These are phyloP conservation scores for Trifolium dubium DNA, from an alignment of 306 rosid genomes.

Conservation along the genomic window DNA sequence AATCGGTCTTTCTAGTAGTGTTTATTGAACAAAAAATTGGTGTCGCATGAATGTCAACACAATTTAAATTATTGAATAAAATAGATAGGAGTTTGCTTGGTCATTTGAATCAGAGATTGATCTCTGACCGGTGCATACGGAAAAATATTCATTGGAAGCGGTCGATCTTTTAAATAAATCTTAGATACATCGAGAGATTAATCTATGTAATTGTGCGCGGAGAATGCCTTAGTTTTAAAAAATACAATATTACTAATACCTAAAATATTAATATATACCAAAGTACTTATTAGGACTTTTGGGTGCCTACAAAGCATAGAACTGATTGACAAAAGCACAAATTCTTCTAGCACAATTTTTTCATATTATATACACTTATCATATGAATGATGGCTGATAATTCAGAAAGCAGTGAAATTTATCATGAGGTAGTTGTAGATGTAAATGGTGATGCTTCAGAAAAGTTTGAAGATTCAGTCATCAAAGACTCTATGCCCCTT, in stretches of 20 bases:
- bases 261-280: too few relatives aligned
- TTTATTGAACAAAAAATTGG: neutral
- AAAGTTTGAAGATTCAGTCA: slow-evolving; percentile 2
- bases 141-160: too few relatives aligned
- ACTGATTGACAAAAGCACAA: neutral
- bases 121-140: too few relatives aligned
- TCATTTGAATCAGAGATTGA: too few relatives aligned
- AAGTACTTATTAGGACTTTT: neutral
- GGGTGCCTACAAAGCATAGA: neutral
- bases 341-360: neutral
- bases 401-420: slow-evolving; percentile 46
- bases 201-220: too few relatives aligned
- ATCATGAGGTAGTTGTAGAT: slow-evolving; percentile 46
- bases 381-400: slow-evolving; percentile 58
- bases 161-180: too few relatives aligned
- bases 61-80: neutral
- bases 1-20: too few relatives aligned
- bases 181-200: too few relatives aligned
- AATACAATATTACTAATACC: too few relatives aligned
- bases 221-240: too few relatives aligned
- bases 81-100: too few relatives aligned
- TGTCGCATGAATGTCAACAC: neutral
- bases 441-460: slow-evolving; percentile 43
- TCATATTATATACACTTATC: neutral
- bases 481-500: slow-evolving; percentile 49